phyloP scores from a whole-genome alignment of 257 asterid species.

The Echium plantagineum region DNA sequence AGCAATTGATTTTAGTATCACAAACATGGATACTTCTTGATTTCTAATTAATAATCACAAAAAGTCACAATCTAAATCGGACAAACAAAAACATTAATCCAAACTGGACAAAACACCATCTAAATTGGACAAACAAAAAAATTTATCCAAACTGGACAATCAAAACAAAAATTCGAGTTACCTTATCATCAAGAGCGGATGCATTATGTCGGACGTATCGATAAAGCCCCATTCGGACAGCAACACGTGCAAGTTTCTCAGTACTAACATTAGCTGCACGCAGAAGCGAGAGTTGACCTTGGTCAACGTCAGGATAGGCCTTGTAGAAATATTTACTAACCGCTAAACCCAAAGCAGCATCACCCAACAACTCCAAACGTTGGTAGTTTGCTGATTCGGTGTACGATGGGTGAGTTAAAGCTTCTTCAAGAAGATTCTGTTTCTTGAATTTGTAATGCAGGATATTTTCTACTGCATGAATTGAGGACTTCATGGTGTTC shows the following conservation, averaged over 20 bases:
- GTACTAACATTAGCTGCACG: conserved; percentile 76
- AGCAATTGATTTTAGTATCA: no score
- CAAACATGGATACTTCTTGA: no score
- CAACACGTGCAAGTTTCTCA: conserved; percentile 77
- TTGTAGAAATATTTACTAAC: conserved; percentile 35
- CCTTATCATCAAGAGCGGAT: conserved; percentile 35
- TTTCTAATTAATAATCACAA: no score
- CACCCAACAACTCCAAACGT: conserved; percentile 87
- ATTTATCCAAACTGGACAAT: no score
- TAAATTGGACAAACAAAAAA: no score
- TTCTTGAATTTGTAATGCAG: conserved; percentile 35
- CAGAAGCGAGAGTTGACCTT: conserved; percentile 53
- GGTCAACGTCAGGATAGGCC: conserved; percentile 44
- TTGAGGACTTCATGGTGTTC: conserved; percentile 32
- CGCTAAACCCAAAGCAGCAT: conserved; percentile 52
- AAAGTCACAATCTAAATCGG: no score
- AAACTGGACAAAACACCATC: no score
- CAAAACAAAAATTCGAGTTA: conserved; percentile 4
- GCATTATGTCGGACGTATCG: conserved; percentile 55
- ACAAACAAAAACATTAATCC: no score
- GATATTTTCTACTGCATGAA: conserved; percentile 42
- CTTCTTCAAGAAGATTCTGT: conserved; percentile 50
- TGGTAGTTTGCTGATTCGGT: conserved; percentile 47
- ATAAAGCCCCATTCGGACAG: conserved; percentile 49
- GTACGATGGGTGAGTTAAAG: conserved; percentile 72